phyloP scores from a whole-genome alignment of 2,329 filamentous ascomycete genomes.

The Phaeomoniella chlamydospora region DNA sequence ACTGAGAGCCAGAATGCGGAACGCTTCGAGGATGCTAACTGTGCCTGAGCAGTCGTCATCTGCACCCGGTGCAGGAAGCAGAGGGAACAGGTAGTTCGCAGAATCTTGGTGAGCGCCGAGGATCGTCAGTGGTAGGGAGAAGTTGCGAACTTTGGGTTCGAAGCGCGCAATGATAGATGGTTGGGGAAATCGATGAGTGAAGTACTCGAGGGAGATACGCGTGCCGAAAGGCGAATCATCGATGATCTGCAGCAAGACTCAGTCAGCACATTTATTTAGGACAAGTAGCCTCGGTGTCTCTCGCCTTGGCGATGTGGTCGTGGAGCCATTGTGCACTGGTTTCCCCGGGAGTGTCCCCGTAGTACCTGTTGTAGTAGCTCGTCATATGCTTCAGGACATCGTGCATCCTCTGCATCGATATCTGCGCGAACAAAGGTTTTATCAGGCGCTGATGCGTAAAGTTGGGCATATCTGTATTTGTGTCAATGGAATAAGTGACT shows the following conservation, averaged over 20 bases:
- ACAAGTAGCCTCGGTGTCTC: slow-evolving; percentile 56
- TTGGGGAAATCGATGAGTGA: slow-evolving; percentile 49
- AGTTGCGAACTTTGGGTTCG: not conserved
- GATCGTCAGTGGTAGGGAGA: slow-evolving; percentile 20
- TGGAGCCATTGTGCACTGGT: slow-evolving; percentile 83
- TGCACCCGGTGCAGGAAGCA: slow-evolving; percentile 78
- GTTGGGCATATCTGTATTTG: slow-evolving; percentile 52
- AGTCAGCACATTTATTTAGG: slow-evolving; percentile 49
- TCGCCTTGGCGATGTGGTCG: slow-evolving; percentile 55
- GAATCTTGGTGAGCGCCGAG: slow-evolving; percentile 91
- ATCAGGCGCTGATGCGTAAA: slow-evolving; percentile 52
- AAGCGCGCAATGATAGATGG: not conserved
- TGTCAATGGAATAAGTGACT: slow-evolving; percentile 20
- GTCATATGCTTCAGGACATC: slow-evolving; percentile 59
- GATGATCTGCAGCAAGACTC: slow-evolving; percentile 75
- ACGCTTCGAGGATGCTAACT: slow-evolving; percentile 84
- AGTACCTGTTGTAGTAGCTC: slow-evolving; percentile 43
- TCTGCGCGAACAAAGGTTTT: slow-evolving; percentile 47
- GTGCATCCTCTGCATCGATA: slow-evolving; percentile 64
- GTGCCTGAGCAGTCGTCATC: slow-evolving; percentile 90
- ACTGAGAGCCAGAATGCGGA: slow-evolving; percentile 66
- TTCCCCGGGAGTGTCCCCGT: slow-evolving; percentile 49
- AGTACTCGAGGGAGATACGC: slow-evolving; percentile 71
- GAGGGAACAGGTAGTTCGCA: slow-evolving; percentile 79
- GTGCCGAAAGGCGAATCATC: slow-evolving; percentile 82